phyloP scores from a whole-genome alignment of 768 basidiomycete genomes.

The Trametes meyenii region DNA sequence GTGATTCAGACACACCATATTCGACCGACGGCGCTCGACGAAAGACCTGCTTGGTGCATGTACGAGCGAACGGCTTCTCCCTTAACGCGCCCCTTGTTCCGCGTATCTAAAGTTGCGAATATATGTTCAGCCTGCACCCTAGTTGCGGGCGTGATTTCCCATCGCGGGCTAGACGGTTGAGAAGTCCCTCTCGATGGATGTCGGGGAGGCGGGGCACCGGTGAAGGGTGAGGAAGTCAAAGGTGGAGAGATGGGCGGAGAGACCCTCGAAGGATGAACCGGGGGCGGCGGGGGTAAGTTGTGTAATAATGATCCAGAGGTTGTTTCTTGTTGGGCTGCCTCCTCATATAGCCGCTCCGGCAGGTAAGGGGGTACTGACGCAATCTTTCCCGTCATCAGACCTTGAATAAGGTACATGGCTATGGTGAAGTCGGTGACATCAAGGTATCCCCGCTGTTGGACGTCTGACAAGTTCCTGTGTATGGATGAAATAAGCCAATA shows the following conservation, averaged over 20 bases:
- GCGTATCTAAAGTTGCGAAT: constrained; percentile 21
- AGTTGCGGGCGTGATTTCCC: constrained; percentile 16
- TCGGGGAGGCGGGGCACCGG: constrained; percentile 2
- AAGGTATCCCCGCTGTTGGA: constrained; percentile 57
- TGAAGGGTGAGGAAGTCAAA: background rate
- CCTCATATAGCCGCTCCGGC: constrained; percentile 50
- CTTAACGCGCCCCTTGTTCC: constrained; percentile 15
- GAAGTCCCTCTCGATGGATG: constrained; percentile 6
- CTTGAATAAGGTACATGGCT: constrained; percentile 70
- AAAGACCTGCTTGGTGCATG: constrained; percentile 19
- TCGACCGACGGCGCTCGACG: constrained; percentile 16
- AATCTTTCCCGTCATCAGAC: constrained; percentile 48
- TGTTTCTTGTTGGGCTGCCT: constrained; percentile 28
- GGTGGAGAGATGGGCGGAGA: constrained; percentile 1
- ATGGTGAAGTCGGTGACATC: constrained; percentile 70
- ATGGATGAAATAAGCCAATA: background rate
- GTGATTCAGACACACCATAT: constrained; percentile 23
- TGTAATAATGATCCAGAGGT: background rate
- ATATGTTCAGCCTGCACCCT: constrained; percentile 20
- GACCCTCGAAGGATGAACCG: constrained; percentile 3
- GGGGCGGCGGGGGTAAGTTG: constrained; percentile 6
- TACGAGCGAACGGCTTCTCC: constrained; percentile 17
- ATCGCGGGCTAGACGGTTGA: constrained; percentile 8
- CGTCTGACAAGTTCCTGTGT: constrained; percentile 63
- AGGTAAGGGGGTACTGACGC: constrained; percentile 43